Conservation (phyloP, 2,329 filamentous ascomycete species). For the Diaporthe australafricana region DNA sequence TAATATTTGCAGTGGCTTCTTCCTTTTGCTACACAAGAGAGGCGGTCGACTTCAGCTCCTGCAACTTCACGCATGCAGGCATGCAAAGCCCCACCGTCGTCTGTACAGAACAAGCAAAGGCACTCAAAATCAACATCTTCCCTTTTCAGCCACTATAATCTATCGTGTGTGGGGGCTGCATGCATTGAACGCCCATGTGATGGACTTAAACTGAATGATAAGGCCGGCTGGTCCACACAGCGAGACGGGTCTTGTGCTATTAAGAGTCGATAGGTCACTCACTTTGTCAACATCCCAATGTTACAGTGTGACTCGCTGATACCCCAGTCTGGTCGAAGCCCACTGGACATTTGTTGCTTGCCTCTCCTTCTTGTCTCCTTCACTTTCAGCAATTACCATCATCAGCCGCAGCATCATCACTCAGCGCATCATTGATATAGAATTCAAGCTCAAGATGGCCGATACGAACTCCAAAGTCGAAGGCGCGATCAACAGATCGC, state of each 20-base stretch:
- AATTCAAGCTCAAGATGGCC: background rate
- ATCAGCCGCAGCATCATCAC: slow-evolving; percentile 1
- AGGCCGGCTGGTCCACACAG: no score
- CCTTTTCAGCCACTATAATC: no score
- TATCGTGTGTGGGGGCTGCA: no score
- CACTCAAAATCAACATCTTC: background rate
- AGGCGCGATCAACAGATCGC: background rate
- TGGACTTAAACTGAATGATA: no score
- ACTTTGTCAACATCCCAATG: no score
- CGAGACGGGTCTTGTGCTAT: no score
- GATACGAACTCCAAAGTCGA: background rate
- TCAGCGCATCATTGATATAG: background rate
- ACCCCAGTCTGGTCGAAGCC: background rate
- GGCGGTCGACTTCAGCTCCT: background rate
- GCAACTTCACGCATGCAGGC: background rate
- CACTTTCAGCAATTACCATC: background rate
- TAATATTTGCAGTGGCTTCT: background rate
- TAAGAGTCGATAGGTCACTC: no score
- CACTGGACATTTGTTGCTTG: background rate
- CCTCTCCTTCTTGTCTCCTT: background rate
- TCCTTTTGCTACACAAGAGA: background rate
- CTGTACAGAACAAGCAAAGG: background rate
- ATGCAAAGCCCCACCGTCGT: background rate
- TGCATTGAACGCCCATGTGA: no score
- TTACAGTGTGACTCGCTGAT: background rate